These are phyloP conservation scores for Orbilia oligospora DNA, from an alignment of 2,329 filamentous ascomycete species.

Conservation along the genomic window DNA sequence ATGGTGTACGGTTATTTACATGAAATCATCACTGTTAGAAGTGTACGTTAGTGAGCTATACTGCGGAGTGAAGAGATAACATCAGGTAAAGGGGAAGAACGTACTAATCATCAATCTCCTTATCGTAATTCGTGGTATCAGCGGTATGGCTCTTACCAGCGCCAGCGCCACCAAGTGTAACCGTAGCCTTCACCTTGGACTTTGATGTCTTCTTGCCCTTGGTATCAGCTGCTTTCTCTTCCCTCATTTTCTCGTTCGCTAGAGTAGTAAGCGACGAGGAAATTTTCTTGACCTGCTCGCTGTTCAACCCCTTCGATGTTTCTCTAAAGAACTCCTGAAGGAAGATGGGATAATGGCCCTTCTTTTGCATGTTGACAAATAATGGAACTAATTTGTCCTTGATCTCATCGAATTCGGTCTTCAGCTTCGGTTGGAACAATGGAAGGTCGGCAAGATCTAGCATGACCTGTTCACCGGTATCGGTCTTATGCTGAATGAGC, in stretches of 20 bases:
- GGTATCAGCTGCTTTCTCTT: conserved; percentile 95
- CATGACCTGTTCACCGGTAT: conserved; percentile 69
- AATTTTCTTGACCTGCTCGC: conserved; percentile 97
- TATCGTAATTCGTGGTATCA: conserved; percentile 83
- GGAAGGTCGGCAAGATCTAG: conserved; percentile 85
- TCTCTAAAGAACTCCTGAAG: conserved; percentile 91
- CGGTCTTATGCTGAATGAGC: conserved; percentile 71
- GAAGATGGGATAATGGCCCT: conserved; percentile 90
- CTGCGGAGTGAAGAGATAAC: not conserved
- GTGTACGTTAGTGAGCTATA: not conserved
- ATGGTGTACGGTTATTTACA: conserved; percentile 24
- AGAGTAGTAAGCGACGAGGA: conserved; percentile 88
- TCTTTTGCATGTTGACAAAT: conserved; percentile 81
- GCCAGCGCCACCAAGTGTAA: conserved; percentile 76
- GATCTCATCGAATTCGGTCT: conserved; percentile 85
- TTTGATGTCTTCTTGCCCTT: conserved; percentile 97
- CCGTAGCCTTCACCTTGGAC: conserved; percentile 90
- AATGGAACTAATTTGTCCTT: conserved; percentile 85
- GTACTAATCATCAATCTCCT: conserved; percentile 86
- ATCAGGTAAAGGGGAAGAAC: conserved; percentile 67
- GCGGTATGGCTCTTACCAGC: conserved; percentile 70
- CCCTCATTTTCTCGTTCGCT: conserved; percentile 97
- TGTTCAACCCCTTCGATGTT: conserved; percentile 86
- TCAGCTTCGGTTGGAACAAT: conserved; percentile 90
- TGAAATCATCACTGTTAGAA: conserved; percentile 45